phyloP scores from a whole-genome alignment of 139 green algal species.

The Diplosphaera chodatii region DNA sequence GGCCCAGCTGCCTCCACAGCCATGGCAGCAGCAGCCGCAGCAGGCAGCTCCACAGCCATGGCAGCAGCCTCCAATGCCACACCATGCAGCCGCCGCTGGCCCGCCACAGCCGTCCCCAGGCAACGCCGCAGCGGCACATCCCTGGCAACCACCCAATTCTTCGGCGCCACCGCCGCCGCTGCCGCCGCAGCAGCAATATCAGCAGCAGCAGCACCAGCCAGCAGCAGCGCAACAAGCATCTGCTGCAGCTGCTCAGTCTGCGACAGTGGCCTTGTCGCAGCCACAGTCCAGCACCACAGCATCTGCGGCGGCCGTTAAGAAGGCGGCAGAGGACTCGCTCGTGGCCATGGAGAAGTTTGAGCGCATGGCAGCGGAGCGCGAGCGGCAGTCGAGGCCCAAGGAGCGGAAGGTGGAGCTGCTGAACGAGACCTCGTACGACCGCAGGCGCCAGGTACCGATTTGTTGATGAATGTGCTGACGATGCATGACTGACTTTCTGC shows the following conservation, averaged over 20 bases:
- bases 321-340: slow-evolving; percentile 30
- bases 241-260: too few species aligned
- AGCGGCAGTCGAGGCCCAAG: slow-evolving; percentile 2
- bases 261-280: too few species aligned
- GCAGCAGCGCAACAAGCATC: not conserved
- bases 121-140: too few species aligned
- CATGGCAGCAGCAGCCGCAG: too few species aligned
- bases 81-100: too few species aligned
- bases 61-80: not conserved
- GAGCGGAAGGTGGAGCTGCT: slow-evolving; percentile 28
- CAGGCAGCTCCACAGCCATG: not conserved
- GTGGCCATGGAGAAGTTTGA: slow-evolving; percentile 58
- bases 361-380: slow-evolving; percentile 31
- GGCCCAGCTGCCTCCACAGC: not conserved
- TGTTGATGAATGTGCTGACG: too few species aligned
- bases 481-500: too few species aligned
- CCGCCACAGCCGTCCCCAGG: too few species aligned
- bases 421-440: slow-evolving; percentile 60
- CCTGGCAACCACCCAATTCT: too few species aligned
- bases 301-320: not conserved
- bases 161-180: not conserved
- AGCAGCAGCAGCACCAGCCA: not conserved
- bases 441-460: slow-evolving; percentile 14
- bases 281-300: not conserved
- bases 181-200: not conserved